Conservation (phyloP, 2,329 filamentous ascomycete species). For the Acephala macrosclerotiorum region DNA sequence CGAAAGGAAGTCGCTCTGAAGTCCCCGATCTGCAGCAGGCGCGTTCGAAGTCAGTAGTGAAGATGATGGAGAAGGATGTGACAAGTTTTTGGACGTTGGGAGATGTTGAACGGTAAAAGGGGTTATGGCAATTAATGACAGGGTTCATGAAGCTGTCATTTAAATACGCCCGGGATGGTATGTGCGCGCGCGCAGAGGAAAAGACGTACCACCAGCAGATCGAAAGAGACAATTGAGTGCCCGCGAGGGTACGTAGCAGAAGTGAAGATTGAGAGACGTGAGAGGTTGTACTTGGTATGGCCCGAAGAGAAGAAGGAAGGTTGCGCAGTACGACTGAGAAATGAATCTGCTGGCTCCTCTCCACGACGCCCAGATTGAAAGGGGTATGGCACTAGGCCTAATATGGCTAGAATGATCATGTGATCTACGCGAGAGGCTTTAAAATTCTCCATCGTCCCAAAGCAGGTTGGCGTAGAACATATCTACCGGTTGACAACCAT, state of each 20-base stretch:
- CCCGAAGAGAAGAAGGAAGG: constrained; percentile 12
- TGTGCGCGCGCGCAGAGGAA: constrained; percentile 22
- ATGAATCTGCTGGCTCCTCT: constrained; percentile 26
- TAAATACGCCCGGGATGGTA: constrained; percentile 30
- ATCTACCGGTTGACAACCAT: constrained; percentile 14
- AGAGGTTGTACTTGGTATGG: constrained; percentile 16
- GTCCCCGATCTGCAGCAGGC: constrained; percentile 31
- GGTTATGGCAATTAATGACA: constrained; percentile 36
- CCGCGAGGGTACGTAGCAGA: constrained; percentile 3
- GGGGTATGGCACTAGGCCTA: constrained; percentile 14
- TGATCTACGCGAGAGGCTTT: not conserved
- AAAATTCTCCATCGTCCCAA: constrained; percentile 12
- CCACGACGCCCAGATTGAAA: constrained; percentile 17
- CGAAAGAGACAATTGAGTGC: constrained; percentile 17
- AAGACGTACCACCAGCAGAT: constrained; percentile 25
- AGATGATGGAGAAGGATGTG: constrained; percentile 29
- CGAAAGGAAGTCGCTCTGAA: constrained; percentile 15
- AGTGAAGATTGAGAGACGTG: constrained; percentile 11
- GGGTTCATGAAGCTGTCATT: constrained; percentile 40
- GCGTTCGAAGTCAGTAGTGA: constrained; percentile 33
- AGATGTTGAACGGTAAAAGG: constrained; percentile 38
- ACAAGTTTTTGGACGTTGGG: constrained; percentile 33
- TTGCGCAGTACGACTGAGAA: constrained; percentile 25
- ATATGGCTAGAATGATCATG: not conserved
- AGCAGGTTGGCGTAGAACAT: not conserved